Percentiles rank a stretch among this genome's conserved stretches.
Evolutionary conservation across 73 alveolate genomes (phyloP).

Genomic region (Halteria grandinella): DNA sequence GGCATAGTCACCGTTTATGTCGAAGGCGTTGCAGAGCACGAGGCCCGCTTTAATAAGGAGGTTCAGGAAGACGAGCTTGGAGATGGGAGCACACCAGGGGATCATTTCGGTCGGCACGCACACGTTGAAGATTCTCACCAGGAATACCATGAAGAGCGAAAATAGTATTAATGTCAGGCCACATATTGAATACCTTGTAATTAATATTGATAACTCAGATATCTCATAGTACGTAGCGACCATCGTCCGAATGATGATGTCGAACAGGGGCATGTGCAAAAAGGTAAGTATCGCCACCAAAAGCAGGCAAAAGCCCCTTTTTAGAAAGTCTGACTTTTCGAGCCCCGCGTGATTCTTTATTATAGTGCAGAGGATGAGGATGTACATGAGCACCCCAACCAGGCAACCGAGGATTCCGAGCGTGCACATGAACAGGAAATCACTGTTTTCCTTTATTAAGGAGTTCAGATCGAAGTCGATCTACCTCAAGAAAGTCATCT

Average conservation of each 20-base stretch:
- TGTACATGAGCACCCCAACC: too few relatives aligned
- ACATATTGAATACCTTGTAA: background rate
- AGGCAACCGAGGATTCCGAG: too few relatives aligned
- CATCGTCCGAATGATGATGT: background rate
- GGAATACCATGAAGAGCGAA: background rate
- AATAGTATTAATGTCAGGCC: background rate
- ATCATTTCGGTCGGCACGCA: background rate
- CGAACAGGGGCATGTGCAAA: slow-evolving; percentile 4
- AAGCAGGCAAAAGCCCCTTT: background rate
- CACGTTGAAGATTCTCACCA: background rate
- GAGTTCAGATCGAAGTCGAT: too few relatives aligned
- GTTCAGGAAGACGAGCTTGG: slow-evolving; percentile 4
- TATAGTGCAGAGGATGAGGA: too few relatives aligned
- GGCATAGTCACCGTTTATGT: background rate
- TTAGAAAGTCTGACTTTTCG: background rate
- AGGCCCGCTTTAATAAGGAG: background rate
- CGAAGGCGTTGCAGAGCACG: background rate
- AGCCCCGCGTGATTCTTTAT: slow-evolving; percentile 6
- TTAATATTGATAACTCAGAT: background rate
- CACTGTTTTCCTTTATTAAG: too few relatives aligned
- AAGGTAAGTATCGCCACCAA: background rate
- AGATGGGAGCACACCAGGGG: slow-evolving; percentile 33
- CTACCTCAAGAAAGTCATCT: too few relatives aligned
- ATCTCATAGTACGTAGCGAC: background rate
- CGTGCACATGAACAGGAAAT: too few relatives aligned